phyloP scores from a whole-genome alignment of 257 asterid species.

The Marsdenia floribunda region DNA sequence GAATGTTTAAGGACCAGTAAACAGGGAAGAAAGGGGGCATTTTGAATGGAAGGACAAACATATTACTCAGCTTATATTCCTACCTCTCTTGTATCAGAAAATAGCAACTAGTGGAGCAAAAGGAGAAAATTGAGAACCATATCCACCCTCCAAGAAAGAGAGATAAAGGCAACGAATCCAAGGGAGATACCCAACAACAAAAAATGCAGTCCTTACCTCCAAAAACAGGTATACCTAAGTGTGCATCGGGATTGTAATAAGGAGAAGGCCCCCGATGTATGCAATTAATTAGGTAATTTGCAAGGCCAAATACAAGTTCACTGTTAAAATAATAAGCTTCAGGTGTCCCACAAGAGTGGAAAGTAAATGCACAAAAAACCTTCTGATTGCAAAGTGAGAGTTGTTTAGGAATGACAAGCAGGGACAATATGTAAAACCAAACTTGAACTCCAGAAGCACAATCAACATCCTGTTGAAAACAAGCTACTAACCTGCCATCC shows the following conservation, averaged over 20 bases:
- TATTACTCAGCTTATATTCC: too few species aligned
- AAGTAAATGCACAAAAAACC: not conserved
- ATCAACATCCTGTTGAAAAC: not conserved
- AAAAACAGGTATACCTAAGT: not conserved
- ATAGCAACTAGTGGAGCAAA: not conserved
- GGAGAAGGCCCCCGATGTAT: not conserved
- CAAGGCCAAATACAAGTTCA: not conserved
- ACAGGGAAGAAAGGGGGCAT: not conserved
- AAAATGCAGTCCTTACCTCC: not conserved
- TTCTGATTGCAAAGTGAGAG: not conserved
- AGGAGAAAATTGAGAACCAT: not conserved
- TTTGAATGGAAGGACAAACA: not conserved
- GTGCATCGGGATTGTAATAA: too few species aligned
- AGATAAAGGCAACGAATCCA: not conserved
- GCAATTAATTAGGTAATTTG: not conserved
- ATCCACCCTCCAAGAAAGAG: not conserved
- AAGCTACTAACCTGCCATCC: constrained; percentile 80
- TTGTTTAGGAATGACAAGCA: not conserved
- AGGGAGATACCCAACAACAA: not conserved
- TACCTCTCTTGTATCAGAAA: not conserved
- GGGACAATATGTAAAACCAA: not conserved
- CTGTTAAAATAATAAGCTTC: not conserved
- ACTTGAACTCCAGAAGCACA: not conserved
- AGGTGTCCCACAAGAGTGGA: not conserved
- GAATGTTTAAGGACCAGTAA: not conserved